Base-by-base conservation (phyloP, 164 flowering plant species). In the Tetracentron sinense region DNA sequence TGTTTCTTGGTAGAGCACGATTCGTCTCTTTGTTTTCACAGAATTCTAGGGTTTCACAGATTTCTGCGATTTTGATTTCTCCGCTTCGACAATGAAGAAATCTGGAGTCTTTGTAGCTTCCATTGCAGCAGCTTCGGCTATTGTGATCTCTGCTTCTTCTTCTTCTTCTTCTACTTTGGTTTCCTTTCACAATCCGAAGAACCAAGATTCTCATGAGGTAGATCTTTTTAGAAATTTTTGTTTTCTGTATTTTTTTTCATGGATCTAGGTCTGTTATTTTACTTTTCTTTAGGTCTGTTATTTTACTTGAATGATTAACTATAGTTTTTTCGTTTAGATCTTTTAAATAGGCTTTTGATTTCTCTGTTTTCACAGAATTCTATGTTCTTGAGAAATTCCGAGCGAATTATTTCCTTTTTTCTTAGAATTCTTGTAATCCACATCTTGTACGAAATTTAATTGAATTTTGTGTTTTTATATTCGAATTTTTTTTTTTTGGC, bases 81-180 rank as follows among this genome's bases (percentile, higher is more conserved):
- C 56, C 31, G 42, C 53, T 29, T 11, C 3, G 16, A 26, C 28
- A 11, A 72, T 68, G 75, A 72, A 63, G 72, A 68, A 46, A 44
- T 47, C 75, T 7, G 68, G 65, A 42, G 68, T 59, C 17, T 64
- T 72, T 2, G 52, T 72, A n/a, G 75, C 64, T 46, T 72, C 75
- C 53, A 54, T 72, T 68, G 72, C 75, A 19, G 72, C 75, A 46
- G 71, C 64, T 67, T 61, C 74, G 51, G 72, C 72, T 35, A 54
- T 72, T 23, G 68, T 69, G 0, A 29, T 58, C 35, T 58, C 67
- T 26, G 28, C 60, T 42, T 48, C 62, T 46, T 29, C 68, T 44
- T 10, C 56, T 42, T 29, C 58, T 8, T 29, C 63, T 19, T 60
- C 54, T 25, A n/a, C n/a, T 16, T 42, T 49, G 6, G 54, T 51